Conservation (phyloP, 495 filamentous ascomycete species). For the Choiromyces venosus region DNA sequence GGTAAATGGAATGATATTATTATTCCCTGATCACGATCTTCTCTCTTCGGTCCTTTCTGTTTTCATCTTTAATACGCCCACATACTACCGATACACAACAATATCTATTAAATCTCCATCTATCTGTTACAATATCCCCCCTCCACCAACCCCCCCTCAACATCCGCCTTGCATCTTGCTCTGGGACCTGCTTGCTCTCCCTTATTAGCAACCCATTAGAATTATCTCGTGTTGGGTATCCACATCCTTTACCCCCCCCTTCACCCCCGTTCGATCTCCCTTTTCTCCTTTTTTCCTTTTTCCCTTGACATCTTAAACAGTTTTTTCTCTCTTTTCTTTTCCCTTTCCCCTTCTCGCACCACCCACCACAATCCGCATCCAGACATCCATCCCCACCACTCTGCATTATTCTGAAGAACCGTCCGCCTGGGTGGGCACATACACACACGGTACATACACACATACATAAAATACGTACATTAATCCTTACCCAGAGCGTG, state of each 20-base stretch:
- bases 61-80: neutral
- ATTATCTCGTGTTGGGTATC: neutral
- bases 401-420: constrained; percentile 21
- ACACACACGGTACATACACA: neutral
- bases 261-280: constrained; percentile 5
- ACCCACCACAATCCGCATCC: constrained; percentile 19
- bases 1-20: no score
- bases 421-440: constrained; percentile 34
- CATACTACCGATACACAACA: neutral
- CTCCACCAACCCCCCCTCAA: neutral
- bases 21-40: no score
- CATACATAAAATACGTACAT: neutral
- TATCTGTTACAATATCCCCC: neutral
- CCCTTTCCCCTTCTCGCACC: constrained; percentile 21
- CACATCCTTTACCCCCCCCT: neutral
- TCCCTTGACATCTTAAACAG: neutral
- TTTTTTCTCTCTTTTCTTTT: constrained; percentile 11
- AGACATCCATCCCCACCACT: neutral
- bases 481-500: constrained; percentile 14
- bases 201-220: neutral
- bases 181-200: neutral
- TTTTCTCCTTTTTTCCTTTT: constrained; percentile 9
- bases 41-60: no score
- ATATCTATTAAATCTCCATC: neutral
- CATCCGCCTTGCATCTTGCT: neutral